phyloP scores from a whole-genome alignment of 2,329 filamentous ascomycete genomes.

The Cercospora berteroae region DNA sequence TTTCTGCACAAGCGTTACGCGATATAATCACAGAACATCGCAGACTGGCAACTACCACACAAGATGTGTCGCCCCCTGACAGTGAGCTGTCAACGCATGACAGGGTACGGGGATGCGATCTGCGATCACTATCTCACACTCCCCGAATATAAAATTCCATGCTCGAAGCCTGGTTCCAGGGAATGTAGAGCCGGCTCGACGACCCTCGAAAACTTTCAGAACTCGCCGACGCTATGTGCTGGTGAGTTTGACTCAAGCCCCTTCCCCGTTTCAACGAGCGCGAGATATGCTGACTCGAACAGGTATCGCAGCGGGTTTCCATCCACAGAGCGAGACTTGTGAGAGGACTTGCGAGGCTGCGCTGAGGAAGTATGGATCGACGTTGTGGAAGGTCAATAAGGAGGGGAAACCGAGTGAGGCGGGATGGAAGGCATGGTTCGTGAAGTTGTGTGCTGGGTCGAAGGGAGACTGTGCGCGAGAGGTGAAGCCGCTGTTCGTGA shows the following conservation, averaged over 20 bases:
- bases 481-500: not conserved
- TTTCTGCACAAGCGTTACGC: not conserved
- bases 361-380: slow-evolving; percentile 9
- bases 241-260: slow-evolving; percentile 9
- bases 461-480: not conserved
- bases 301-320: slow-evolving; percentile 9
- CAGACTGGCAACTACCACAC: not conserved
- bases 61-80: slow-evolving; percentile 19
- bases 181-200: slow-evolving; percentile 10
- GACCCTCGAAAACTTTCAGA: slow-evolving; percentile 18
- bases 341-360: slow-evolving; percentile 1
- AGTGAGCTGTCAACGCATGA: slow-evolving; percentile 13
- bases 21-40: not conserved
- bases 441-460: not conserved
- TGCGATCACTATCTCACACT: slow-evolving; percentile 15
- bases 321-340: slow-evolving; percentile 1
- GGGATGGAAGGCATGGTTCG: not conserved
- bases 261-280: not conserved
- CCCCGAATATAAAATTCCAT: slow-evolving; percentile 14
- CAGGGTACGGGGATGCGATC: not conserved
- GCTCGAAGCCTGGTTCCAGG: slow-evolving; percentile 14
- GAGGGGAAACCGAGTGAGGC: not conserved
- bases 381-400: slow-evolving; percentile 7
- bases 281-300: not conserved
- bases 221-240: slow-evolving; percentile 17